Conservation (phyloP, 78 protist species). For the Tieghemostelium lacteum region DNA sequence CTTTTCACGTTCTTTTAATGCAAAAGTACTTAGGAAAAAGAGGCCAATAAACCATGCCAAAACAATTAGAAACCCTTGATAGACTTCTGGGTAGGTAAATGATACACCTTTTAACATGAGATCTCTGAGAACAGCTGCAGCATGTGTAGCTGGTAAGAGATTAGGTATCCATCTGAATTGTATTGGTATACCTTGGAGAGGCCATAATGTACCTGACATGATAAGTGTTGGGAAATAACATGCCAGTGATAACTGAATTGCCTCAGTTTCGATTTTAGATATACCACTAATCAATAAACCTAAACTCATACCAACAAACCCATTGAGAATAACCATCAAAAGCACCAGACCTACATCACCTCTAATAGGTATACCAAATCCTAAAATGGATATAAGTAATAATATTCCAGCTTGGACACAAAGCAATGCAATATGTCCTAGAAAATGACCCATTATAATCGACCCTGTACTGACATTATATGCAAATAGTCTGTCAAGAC, state of each 20-base stretch:
- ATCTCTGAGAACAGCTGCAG: conserved; percentile 51
- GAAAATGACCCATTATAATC: conserved; percentile 27
- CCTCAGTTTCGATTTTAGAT: conserved; percentile 33
- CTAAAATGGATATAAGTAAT: conserved; percentile 20
- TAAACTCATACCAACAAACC: conserved; percentile 43
- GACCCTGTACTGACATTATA: conserved; percentile 32
- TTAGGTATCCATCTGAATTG: conserved; percentile 29
- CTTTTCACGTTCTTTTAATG: conserved; percentile 20
- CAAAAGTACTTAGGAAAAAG: neutral
- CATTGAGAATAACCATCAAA: conserved; percentile 6
- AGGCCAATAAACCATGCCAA: neutral
- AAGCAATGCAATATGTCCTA: conserved; percentile 27
- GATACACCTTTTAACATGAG: conserved; percentile 56
- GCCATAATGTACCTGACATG: conserved; percentile 67
- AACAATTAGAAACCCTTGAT: neutral
- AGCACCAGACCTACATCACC: conserved; percentile 54
- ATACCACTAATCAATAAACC: conserved; percentile 40
- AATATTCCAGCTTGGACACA: conserved; percentile 38
- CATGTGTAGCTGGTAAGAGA: conserved; percentile 70
- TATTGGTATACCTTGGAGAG: conserved; percentile 46
- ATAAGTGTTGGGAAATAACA: conserved; percentile 72
- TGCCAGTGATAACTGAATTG: conserved; percentile 70
- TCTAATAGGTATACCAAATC: conserved; percentile 28
- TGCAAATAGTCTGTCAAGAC: conserved; percentile 51
- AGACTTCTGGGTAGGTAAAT: conserved; percentile 3